phyloP scores from a whole-genome alignment of 2,329 filamentous ascomycete genomes.

The Pseudogymnoascus pannorum region DNA sequence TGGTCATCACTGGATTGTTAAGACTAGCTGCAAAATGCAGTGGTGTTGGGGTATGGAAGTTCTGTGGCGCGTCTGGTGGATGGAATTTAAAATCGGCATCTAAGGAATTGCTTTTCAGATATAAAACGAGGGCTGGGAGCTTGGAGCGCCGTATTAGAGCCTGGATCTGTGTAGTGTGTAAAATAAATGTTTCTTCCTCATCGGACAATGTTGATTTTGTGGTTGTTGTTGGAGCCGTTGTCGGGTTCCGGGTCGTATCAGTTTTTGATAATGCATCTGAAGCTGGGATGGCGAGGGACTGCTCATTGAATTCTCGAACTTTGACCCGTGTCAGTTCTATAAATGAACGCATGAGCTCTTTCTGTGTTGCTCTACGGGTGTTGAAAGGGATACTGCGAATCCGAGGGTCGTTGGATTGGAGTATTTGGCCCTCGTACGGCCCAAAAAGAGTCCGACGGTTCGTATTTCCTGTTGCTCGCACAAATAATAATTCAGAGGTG shows the following conservation, averaged over 20 bases:
- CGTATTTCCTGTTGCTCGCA: conserved; percentile 79
- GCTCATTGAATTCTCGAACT: conserved; percentile 68
- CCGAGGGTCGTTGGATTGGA: conserved; percentile 70
- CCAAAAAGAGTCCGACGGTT: conserved; percentile 86
- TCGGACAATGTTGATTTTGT: conserved; percentile 62
- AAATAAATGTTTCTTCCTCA: conserved; percentile 71
- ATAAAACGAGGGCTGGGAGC: conserved; percentile 76
- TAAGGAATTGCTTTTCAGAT: conserved; percentile 70
- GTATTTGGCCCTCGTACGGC: conserved; percentile 80
- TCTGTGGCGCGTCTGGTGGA: conserved; percentile 56
- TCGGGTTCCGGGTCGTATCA: conserved; percentile 35
- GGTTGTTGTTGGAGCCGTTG: conserved; percentile 38
- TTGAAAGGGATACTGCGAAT: conserved; percentile 88
- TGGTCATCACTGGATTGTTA: conserved; percentile 70
- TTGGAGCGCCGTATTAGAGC: conserved; percentile 85
- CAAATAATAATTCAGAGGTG: conserved; percentile 75
- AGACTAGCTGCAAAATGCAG: conserved; percentile 80
- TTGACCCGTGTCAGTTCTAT: conserved; percentile 90
- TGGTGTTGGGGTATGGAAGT: conserved; percentile 70
- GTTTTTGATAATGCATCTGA: conserved; percentile 40
- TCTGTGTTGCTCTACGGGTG: conserved; percentile 84
- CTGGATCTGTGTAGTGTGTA: conserved; percentile 86
- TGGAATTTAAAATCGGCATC: conserved; percentile 67
- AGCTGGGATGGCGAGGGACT: conserved; percentile 42
- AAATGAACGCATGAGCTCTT: conserved; percentile 89